Conservation (phyloP, 2,329 filamentous ascomycete genomes). For the Colletotrichum gloeosporioides region DNA sequence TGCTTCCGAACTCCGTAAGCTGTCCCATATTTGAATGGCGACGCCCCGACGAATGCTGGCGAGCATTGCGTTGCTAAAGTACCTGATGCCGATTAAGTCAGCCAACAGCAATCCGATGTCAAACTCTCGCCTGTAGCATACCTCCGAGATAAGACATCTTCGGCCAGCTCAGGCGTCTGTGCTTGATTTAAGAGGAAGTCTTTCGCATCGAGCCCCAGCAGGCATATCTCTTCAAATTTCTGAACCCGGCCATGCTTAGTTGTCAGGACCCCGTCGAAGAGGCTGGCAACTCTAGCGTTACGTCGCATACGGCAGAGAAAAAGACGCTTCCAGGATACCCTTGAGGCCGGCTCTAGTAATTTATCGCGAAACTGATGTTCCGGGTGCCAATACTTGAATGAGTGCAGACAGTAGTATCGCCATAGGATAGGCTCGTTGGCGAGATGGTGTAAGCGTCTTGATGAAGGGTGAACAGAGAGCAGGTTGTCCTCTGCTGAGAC, state of each 20-base stretch:
- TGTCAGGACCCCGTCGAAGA: constrained; percentile 73
- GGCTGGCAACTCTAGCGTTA: constrained; percentile 54
- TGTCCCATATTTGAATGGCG: constrained; percentile 78
- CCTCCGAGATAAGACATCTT: constrained; percentile 81
- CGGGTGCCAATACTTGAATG: constrained; percentile 78
- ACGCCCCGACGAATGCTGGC: constrained; percentile 81
- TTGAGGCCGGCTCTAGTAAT: constrained; percentile 54
- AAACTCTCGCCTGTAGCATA: constrained; percentile 29
- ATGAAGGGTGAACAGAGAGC: constrained; percentile 56
- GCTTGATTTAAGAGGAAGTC: constrained; percentile 78
- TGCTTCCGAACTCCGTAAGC: constrained; percentile 42
- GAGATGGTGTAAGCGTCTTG: constrained; percentile 67
- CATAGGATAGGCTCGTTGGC: constrained; percentile 79
- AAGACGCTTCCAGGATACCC: constrained; percentile 76
- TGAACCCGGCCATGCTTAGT: constrained; percentile 73
- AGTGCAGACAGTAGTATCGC: constrained; percentile 73
- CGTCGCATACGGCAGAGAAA: constrained; percentile 62
- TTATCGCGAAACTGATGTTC: constrained; percentile 66
- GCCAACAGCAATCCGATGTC: neutral
- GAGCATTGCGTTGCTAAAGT: constrained; percentile 77
- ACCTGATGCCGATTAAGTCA: constrained; percentile 50
- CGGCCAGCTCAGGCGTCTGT: constrained; percentile 59
- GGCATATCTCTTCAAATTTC: constrained; percentile 73
- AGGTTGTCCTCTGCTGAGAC: constrained; percentile 61
- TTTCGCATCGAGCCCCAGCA: constrained; percentile 85